phyloP scores from a whole-genome alignment of 2,329 filamentous ascomycete genomes.

The Rutstroemia sp. region DNA sequence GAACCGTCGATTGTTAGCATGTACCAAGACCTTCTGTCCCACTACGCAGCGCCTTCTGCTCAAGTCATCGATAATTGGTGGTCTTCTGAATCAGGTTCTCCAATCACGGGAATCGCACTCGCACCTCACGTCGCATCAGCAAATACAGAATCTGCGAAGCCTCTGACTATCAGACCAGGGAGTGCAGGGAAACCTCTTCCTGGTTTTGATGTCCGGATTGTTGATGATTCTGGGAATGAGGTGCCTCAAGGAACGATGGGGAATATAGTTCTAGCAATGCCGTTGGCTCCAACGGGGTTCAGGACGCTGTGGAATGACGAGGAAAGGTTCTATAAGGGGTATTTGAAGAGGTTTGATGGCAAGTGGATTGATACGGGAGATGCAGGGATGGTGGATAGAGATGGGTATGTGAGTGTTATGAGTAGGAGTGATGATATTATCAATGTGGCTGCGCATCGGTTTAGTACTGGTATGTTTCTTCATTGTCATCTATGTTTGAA shows the following conservation, averaged over 20 bases:
- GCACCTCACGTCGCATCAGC: constrained; percentile 52
- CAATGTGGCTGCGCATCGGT: constrained; percentile 88
- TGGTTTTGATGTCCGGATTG: constrained; percentile 79
- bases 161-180: constrained; percentile 66
- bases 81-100: constrained; percentile 64
- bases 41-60: constrained; percentile 57
- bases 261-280: constrained; percentile 80
- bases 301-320: constrained; percentile 82
- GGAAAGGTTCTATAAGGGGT: constrained; percentile 77
- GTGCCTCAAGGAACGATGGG: constrained; percentile 71
- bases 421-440: constrained; percentile 74
- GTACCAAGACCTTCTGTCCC: constrained; percentile 66
- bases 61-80: constrained; percentile 67
- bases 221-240: constrained; percentile 72
- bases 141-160: constrained; percentile 33
- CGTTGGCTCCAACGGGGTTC: constrained; percentile 79
- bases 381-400: constrained; percentile 74
- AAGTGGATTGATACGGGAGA: constrained; percentile 90
- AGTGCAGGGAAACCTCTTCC: constrained; percentile 89
- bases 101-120: constrained; percentile 58
- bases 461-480: constrained; percentile 66
- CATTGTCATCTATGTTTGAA: neutral
- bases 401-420: constrained; percentile 61
- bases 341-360: constrained; percentile 73
- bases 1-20: constrained; percentile 78